Base-by-base conservation (phyloP, 2,329 filamentous ascomycete genomes). In the Colletotrichum musae region DNA sequence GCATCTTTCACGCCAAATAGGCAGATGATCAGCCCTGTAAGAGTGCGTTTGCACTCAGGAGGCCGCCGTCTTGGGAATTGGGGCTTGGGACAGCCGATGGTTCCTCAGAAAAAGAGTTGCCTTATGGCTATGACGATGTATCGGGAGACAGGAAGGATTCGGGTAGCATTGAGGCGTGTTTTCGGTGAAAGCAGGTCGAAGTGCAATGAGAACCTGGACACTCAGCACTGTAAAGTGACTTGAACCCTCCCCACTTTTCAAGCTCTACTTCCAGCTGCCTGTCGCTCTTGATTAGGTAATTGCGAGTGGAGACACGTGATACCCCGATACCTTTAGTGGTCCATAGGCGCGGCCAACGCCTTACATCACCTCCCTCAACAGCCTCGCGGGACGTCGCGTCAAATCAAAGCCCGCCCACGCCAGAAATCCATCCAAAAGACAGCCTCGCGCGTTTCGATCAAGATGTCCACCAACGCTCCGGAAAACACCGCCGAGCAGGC, bases 401-500 rank as follows among this genome's bases (percentile, higher is more conserved):
- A 43, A 64, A 32, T 7, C 45, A 21, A 54, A 16, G 50, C 50
- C 24, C 21, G 32, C 32, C 10, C 32, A 9, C 32, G 6, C 32
- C 32, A 36, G 32, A 60, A 43, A 50, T 26, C 26, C 63, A 71
- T 65, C 26, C 4, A 69, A 58, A 39, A 15, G 18, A 36, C 53
- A n/a, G 45, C 21, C 54, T 47, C 12, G 51, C 60, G 18, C 59
- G 16, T 39, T 21, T 51, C 48, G 39, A 45, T 69, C 71, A 77
- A 71, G 18, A 82, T 82, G 80, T 74, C 79, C 53, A 76, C 75
- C 68, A 80, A 80, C 71, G 75, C 77, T 48, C 77, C 79, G 57
- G 79, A 81, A 64, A 79, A 75, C 28, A 71, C 68, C 26, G 76
- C 58, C 21, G 67, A 80, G 64, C 74, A 78, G 70, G 75, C 74